Evolutionary conservation across 2,329 filamentous ascomycete species (phyloP).

Genomic region (Cercospora citrullina): DNA sequence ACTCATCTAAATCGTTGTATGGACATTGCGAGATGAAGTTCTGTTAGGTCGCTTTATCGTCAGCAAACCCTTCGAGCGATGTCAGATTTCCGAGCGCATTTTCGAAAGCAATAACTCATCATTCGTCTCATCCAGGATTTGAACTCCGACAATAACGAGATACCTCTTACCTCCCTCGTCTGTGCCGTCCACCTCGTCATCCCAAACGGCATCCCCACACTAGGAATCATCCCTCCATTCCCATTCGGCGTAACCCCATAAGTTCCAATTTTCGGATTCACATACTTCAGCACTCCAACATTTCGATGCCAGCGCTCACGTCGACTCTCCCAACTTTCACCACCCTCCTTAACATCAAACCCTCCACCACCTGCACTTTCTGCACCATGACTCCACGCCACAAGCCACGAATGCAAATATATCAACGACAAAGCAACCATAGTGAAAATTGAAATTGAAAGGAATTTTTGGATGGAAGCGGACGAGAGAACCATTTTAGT

Average conservation of each 20-base stretch:
- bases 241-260: conserved; percentile 38
- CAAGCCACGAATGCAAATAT: conserved; percentile 6
- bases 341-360: neutral
- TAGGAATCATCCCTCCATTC: conserved; percentile 40
- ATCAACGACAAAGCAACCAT: conserved; percentile 3
- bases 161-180: conserved; percentile 37
- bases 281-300: conserved; percentile 34
- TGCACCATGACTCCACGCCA: conserved; percentile 6
- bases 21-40: conserved; percentile 54
- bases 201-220: conserved; percentile 46
- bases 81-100: no score
- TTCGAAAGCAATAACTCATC: no score
- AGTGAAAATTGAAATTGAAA: neutral
- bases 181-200: conserved; percentile 56
- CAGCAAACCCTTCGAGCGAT: neutral
- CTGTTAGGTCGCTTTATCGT: conserved; percentile 11
- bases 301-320: conserved; percentile 28
- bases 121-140: no score
- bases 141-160: no score
- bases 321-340: neutral
- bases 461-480: conserved; percentile 5
- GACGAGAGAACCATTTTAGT: neutral
- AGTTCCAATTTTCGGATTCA: conserved; percentile 39
- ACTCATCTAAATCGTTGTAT: conserved; percentile 47
- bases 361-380: neutral